Evolutionary conservation across 2,329 filamentous ascomycete genomes (phyloP).

Genomic region (Coniella lustricola): DNA sequence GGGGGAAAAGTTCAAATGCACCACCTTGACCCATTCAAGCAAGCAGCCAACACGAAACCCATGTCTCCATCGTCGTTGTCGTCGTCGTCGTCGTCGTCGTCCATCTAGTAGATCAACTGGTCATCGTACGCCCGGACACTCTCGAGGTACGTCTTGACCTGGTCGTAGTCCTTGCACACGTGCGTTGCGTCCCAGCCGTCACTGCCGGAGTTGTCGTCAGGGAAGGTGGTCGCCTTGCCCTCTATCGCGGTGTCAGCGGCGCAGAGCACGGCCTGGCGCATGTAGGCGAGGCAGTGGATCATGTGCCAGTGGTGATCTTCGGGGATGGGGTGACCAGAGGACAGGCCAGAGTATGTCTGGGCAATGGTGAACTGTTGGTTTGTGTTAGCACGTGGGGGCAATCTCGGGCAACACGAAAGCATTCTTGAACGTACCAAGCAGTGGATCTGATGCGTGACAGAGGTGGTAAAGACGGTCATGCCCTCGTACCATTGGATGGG

Average conservation of each 20-base stretch:
- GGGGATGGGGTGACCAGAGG: conserved; percentile 31
- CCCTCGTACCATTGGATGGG: conserved; percentile 27
- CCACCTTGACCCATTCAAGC: too few species aligned
- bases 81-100: too few species aligned
- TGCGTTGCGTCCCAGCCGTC: conserved; percentile 42
- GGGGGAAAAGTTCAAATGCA: too few species aligned
- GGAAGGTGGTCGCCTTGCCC: conserved; percentile 39
- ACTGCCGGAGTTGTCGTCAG: conserved; percentile 37
- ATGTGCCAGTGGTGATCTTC: conserved; percentile 41
- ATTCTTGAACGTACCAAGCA: conserved; percentile 22
- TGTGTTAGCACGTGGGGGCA: not conserved
- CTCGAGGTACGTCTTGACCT: conserved; percentile 36
- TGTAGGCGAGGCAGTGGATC: conserved; percentile 42
- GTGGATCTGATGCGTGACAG: conserved; percentile 31
- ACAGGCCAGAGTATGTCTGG: conserved; percentile 36
- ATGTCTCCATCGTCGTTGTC: too few species aligned
- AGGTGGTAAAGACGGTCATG: conserved; percentile 31
- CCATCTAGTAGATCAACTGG: conserved; percentile 32
- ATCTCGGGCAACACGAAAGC: not conserved
- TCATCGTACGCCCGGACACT: conserved; percentile 38
- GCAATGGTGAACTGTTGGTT: conserved; percentile 31
- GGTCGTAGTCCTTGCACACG: conserved; percentile 36
- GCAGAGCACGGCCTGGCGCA: conserved; percentile 41
- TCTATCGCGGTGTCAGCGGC: conserved; percentile 38
- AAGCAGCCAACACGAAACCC: too few species aligned